These are phyloP conservation scores for Penicillium tannophilum DNA, from an alignment of 495 filamentous ascomycete genomes.

Conservation along the genomic window DNA sequence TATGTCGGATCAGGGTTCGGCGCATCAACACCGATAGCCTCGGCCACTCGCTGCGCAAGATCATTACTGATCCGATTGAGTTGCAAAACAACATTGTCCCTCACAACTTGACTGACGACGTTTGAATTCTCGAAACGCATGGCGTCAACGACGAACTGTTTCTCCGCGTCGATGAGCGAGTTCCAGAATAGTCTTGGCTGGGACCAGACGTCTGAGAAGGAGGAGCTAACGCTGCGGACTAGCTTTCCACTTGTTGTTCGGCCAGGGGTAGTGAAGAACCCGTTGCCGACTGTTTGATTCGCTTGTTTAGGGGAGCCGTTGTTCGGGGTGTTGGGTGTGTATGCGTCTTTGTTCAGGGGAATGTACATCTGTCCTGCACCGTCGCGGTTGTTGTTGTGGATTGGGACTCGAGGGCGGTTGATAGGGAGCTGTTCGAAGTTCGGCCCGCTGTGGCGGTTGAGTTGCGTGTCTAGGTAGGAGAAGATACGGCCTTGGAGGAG, in stretches of 20 bases:
- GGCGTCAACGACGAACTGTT: conserved; percentile 78
- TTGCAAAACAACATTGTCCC: conserved; percentile 63
- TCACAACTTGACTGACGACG: conserved; percentile 55
- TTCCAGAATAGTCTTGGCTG: conserved; percentile 79
- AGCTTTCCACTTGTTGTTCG: conserved; percentile 57
- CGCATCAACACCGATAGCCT: conserved; percentile 58
- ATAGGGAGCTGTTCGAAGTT: conserved; percentile 80
- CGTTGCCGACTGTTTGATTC: conserved; percentile 66
- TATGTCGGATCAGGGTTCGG: conserved; percentile 62
- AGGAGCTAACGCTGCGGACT: conserved; percentile 59
- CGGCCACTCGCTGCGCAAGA: conserved; percentile 65
- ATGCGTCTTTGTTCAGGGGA: conserved; percentile 52
- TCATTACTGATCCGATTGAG: conserved; percentile 73
- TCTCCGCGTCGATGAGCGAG: conserved; percentile 67
- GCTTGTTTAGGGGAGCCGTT: conserved; percentile 66
- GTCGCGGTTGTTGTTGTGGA: conserved; percentile 74
- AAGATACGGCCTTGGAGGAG: conserved; percentile 74
- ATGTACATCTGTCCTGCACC: conserved; percentile 51
- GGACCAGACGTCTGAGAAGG: conserved; percentile 75
- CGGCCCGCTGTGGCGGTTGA: conserved; percentile 67
- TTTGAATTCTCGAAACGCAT: conserved; percentile 74
- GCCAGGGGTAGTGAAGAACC: conserved; percentile 72
- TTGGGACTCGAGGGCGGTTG: conserved; percentile 60
- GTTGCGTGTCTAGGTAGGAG: conserved; percentile 74
- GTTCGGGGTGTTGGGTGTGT: conserved; percentile 71